Base-by-base conservation (phyloP, 1,139 yeast species). In the Taphrina communis region DNA sequence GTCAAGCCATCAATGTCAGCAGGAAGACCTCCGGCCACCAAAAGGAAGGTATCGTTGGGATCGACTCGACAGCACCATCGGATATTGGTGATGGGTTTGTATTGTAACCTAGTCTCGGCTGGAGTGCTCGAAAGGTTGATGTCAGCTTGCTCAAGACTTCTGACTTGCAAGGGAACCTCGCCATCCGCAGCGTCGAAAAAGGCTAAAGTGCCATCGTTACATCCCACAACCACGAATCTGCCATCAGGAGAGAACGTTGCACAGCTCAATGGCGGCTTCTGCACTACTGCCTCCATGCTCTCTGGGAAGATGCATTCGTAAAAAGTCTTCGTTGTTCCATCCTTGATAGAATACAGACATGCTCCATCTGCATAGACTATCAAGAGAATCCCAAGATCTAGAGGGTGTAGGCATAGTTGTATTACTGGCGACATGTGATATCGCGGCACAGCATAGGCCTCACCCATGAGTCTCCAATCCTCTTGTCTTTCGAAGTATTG, bases 161-260 rank as follows among this genome's bases (percentile, higher is more conserved):
- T 83, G 0, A 97, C 93, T 69, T 87, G 88, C 7, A 94, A 80
- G 59, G 88, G 78, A n/a, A 41, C 8, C 14, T 85, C 85, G 0
- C 95, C 97, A 53, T 88, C 87, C 50, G 86, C 83, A 0, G 90
- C 88, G 77, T 94, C 99, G 97, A 98, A 95, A 75, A 94, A 94
- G 5, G 86, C 97, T 59, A 95, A 75, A 0, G 96, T 84, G 65
- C 93, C 94, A 74, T 93, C 97, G 21, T 80, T 85, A 76, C 93
- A 96, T 1, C 86, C 84, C 0, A 97, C 88, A 17, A 90, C 83
- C 6, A 91, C 80, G 76, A 93, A 96, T 59, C 91, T 83, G 0
- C 98, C 97, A 76, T 92, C 91, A 1, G 99, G 99, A 76, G 93
- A 97, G 85, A 90, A 94, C 53, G 86, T 81, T 0, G 97, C 88